Evolutionary conservation across 2,329 filamentous ascomycete genomes (phyloP).

Genomic region (Fusarium sp.): DNA sequence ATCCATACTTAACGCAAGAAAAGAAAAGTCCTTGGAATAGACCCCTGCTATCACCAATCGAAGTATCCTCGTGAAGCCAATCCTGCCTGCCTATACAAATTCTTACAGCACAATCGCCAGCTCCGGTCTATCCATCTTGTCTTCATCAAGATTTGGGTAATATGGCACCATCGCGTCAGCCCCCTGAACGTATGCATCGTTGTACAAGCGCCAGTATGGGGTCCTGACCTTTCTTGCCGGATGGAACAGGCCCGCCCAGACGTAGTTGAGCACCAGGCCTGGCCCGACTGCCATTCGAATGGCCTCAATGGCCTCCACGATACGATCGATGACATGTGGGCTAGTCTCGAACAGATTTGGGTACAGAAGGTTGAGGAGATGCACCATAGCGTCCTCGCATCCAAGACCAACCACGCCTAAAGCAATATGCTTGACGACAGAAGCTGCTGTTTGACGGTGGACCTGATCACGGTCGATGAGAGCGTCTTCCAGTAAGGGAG

Average conservation of each 20-base stretch:
- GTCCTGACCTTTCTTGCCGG: constrained; percentile 92
- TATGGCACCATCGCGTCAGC: constrained; percentile 97
- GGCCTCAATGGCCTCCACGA: constrained; percentile 96
- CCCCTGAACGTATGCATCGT: constrained; percentile 93
- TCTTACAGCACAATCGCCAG: constrained; percentile 81
- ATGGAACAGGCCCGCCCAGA: constrained; percentile 98
- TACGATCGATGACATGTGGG: constrained; percentile 97
- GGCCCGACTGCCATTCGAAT: constrained; percentile 93
- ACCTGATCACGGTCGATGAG: constrained; percentile 98
- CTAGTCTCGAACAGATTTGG: constrained; percentile 98
- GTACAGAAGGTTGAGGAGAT: constrained; percentile 94
- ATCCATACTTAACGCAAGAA: constrained; percentile 14
- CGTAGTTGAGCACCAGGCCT: constrained; percentile 94
- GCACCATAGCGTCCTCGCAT: constrained; percentile 98
- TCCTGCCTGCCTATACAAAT: constrained; percentile 10
- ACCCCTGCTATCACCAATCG: constrained; percentile 10
- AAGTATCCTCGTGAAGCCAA: constrained; percentile 14
- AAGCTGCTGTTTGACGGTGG: constrained; percentile 94
- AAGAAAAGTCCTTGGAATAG: constrained; percentile 18
- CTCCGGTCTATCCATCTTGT: constrained; percentile 81
- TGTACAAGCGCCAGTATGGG: constrained; percentile 97
- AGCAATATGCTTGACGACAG: constrained; percentile 97
- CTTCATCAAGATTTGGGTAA: constrained; percentile 87
- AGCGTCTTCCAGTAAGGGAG: constrained; percentile 93
- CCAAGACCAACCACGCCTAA: constrained; percentile 97